phyloP scores from a whole-genome alignment of 306 rosid genomes.

The Begonia fuchsioides region DNA sequence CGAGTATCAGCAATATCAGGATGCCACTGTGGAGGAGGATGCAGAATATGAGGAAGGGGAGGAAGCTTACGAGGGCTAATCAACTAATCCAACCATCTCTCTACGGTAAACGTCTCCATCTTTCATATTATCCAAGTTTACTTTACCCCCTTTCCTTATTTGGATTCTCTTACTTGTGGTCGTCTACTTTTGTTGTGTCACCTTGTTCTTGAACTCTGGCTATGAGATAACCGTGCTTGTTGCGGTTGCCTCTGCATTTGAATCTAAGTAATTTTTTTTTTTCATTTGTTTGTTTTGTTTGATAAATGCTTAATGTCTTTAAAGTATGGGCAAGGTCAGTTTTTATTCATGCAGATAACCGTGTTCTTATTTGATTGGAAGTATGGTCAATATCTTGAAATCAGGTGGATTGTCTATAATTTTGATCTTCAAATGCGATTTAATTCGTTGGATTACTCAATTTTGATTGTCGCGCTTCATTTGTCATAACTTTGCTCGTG shows the following conservation, averaged over 20 bases:
- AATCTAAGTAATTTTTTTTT: too few species aligned
- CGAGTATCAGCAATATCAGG: slow-evolving; percentile 14
- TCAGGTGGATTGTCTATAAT: too few species aligned
- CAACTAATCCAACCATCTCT: background rate
- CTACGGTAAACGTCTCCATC: background rate
- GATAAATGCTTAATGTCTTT: too few species aligned
- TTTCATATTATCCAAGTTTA: background rate
- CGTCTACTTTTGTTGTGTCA: background rate
- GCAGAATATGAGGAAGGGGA: slow-evolving; percentile 7
- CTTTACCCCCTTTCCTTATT: background rate
- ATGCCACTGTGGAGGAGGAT: slow-evolving; percentile 13
- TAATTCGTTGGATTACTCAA: too few species aligned
- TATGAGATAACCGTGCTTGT: background rate
- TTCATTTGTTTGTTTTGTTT: too few species aligned
- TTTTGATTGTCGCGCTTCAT: too few species aligned
- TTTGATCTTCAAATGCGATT: too few species aligned
- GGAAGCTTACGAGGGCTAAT: slow-evolving; percentile 1
- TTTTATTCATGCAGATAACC: too few species aligned
- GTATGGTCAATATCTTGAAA: too few species aligned
- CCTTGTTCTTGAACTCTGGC: background rate
- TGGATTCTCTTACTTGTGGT: background rate
- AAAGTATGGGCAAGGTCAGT: too few species aligned
- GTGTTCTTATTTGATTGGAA: too few species aligned
- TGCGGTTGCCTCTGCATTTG: background rate
- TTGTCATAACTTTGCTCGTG: too few species aligned